Evolutionary conservation across 1,284 basidiomycete genomes (phyloP).

Genomic region (Athelia sp.): DNA sequence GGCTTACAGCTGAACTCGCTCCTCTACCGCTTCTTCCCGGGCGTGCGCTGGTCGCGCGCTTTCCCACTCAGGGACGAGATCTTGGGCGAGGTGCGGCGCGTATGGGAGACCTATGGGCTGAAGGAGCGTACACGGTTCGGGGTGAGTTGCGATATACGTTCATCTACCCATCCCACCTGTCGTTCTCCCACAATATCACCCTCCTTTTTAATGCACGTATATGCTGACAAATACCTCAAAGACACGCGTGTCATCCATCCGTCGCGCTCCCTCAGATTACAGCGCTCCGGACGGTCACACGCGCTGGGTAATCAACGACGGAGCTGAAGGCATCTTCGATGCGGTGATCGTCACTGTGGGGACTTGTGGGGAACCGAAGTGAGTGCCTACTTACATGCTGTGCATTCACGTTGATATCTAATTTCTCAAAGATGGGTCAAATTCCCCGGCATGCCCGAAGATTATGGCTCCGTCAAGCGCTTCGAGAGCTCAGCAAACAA

Average conservation of each 20-base stretch:
- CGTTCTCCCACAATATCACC: not conserved
- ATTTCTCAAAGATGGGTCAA: constrained; percentile 22
- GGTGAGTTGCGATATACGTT: constrained; percentile 24
- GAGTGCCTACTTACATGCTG: constrained; percentile 20
- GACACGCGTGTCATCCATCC: constrained; percentile 33
- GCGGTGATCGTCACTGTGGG: constrained; percentile 54
- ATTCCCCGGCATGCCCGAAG: constrained; percentile 41
- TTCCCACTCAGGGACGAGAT: constrained; percentile 59
- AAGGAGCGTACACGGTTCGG: constrained; percentile 43
- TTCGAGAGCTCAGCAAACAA: too few species aligned
- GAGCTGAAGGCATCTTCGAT: constrained; percentile 46
- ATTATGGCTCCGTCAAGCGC: constrained; percentile 4
- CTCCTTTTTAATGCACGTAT: too few species aligned
- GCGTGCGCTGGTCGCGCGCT: constrained; percentile 36
- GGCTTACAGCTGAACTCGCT: constrained; percentile 59
- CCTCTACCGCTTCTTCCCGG: constrained; percentile 51
- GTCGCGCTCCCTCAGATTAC: constrained; percentile 14
- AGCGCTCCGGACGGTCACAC: constrained; percentile 23
- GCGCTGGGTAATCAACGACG: constrained; percentile 52
- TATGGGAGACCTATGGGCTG: constrained; percentile 54
- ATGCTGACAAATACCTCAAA: too few species aligned
- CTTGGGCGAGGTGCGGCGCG: constrained; percentile 43
- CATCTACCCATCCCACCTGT: not conserved
- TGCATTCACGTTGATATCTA: too few species aligned
- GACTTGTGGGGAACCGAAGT: constrained; percentile 51